Conservation (phyloP, 208 protist genomes). For the Trypanosoma brucei region DNA sequence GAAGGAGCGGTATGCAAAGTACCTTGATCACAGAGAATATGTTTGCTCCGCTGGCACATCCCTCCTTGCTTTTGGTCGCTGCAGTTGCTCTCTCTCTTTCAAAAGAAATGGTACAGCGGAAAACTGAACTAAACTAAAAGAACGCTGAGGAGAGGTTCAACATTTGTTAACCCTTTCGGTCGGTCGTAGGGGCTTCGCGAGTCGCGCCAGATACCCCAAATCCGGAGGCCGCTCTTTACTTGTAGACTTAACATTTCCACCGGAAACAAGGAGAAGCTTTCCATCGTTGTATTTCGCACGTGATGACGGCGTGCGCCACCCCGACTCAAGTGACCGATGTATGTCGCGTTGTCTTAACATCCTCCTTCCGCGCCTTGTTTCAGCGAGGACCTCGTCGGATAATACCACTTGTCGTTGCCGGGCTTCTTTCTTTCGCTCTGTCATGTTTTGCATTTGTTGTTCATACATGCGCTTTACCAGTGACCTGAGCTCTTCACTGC, state of each 20-base stretch:
- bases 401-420: slow-evolving; percentile 34
- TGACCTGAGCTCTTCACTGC: slow-evolving; percentile 24
- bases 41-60: too few relatives aligned
- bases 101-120: too few relatives aligned
- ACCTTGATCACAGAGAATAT: too few relatives aligned
- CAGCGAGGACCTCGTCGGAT: slow-evolving; percentile 10
- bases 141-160: slow-evolving; percentile 5
- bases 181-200: slow-evolving; percentile 47
- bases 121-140: too few relatives aligned
- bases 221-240: slow-evolving; percentile 2
- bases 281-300: slow-evolving; percentile 45
- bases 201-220: slow-evolving; percentile 28
- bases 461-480: slow-evolving; percentile 72
- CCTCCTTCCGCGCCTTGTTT: neutral
- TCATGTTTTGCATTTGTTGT: slow-evolving; percentile 41
- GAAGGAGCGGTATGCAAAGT: too few relatives aligned
- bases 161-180: slow-evolving; percentile 31
- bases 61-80: too few relatives aligned
- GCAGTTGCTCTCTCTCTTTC: too few relatives aligned
- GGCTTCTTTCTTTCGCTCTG: slow-evolving; percentile 31
- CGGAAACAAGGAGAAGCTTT: slow-evolving; percentile 43
- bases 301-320: slow-evolving; percentile 57
- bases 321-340: slow-evolving; percentile 27
- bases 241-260: slow-evolving; percentile 8
- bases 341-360: slow-evolving; percentile 1